Conservation (phyloP, 306 rosid genomes). For the Neltuma alba region DNA sequence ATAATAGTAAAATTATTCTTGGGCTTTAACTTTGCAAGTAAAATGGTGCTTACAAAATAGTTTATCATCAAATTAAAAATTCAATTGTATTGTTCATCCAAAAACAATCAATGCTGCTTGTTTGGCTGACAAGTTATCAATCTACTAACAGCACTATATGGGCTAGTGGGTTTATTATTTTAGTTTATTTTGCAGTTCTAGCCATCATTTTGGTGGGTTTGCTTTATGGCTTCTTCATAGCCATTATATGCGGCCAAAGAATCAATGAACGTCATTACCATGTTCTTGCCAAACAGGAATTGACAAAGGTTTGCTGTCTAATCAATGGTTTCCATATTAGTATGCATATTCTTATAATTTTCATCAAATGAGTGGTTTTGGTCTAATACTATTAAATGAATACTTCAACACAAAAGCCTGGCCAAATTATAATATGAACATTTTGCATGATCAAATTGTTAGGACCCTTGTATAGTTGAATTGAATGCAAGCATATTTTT, state of each 20-base stretch:
- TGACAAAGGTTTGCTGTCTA: conserved; percentile 75
- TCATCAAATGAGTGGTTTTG: not conserved
- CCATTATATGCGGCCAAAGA: conserved; percentile 97
- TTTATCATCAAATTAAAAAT: conserved; percentile 14
- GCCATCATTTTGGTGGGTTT: conserved; percentile 95
- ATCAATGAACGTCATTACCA: conserved; percentile 98
- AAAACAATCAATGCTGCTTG: conserved; percentile 11
- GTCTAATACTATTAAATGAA: not conserved
- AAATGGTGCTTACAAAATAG: not conserved
- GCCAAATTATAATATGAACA: conserved; percentile 15
- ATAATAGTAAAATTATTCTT: not conserved
- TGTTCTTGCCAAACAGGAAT: conserved; percentile 96
- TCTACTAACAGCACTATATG: conserved; percentile 24
- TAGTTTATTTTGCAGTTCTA: conserved; percentile 67
- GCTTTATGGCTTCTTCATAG: conserved; percentile 98
- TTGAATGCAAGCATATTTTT: not conserved
- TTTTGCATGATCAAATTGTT: conserved; percentile 19
- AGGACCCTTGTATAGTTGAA: not conserved
- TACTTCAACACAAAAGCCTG: conserved; percentile 7
- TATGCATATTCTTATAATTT: not conserved
- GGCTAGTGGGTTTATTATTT: conserved; percentile 26
- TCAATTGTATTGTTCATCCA: not conserved
- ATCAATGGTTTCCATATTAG: not conserved
- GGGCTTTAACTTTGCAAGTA: not conserved
- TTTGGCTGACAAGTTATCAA: conserved; percentile 25